phyloP scores from a whole-genome alignment of 345 rosid genomes.

The Carallia pectinifolia region DNA sequence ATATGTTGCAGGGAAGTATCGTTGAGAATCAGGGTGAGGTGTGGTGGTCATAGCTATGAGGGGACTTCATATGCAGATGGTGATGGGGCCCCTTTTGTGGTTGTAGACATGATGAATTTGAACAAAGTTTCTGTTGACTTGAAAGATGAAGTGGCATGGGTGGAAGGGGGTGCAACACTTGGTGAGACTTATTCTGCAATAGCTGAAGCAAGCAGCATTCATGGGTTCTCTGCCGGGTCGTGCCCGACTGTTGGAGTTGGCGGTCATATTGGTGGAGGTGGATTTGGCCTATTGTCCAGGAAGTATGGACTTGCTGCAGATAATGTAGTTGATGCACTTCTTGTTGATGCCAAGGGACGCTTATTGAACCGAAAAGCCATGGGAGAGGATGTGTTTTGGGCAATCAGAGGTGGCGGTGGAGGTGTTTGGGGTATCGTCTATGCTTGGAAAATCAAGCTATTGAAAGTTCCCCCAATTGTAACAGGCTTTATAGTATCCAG shows the following conservation, averaged over 20 bases:
- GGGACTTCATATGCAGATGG: conserved; percentile 16
- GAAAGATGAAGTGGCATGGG: conserved; percentile 12
- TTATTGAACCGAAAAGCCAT: conserved; percentile 18
- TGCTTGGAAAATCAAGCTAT: conserved; percentile 28
- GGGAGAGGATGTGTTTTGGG: conserved; percentile 37
- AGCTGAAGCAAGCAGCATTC: conserved; percentile 19
- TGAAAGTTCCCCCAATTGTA: conserved; percentile 14
- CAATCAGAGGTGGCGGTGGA: conserved; percentile 31
- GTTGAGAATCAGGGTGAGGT: conserved; percentile 18
- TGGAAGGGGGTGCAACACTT: conserved; percentile 34
- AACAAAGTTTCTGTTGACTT: conserved; percentile 17
- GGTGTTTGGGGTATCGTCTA: conserved; percentile 26
- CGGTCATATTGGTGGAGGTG: conserved; percentile 31
- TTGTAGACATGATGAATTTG: conserved; percentile 29
- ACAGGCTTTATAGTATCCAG: conserved; percentile 22
- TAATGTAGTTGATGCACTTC: conserved; percentile 27
- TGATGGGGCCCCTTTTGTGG: conserved; percentile 11
- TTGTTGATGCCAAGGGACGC: conserved; percentile 18
- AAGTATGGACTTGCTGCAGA: conserved; percentile 30
- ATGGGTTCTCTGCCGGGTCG: conserved; percentile 30
- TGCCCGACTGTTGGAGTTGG: conserved; percentile 35
- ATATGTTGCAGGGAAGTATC: conserved; percentile 19
- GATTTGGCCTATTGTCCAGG: conserved; percentile 27
- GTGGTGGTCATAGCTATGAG: conserved; percentile 34
- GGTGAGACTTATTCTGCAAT: conserved; percentile 25